phyloP scores from a whole-genome alignment of 306 rosid genomes.

The Vigna trinervia region DNA sequence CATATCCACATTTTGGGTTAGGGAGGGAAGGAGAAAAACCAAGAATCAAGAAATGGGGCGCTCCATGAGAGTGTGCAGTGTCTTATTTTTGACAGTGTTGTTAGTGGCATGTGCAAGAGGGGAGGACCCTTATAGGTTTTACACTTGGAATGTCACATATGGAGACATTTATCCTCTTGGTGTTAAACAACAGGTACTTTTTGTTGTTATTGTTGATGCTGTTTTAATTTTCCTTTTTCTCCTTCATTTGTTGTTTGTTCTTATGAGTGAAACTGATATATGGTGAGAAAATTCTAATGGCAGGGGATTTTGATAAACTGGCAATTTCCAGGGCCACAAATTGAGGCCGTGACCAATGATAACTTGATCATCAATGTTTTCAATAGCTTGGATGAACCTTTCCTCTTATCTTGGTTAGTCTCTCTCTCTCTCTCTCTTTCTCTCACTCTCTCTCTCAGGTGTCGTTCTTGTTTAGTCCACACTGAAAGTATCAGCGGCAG shows the following conservation, averaged over 20 bases:
- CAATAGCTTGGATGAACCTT: constrained; percentile 89
- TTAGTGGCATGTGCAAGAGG: constrained; percentile 57
- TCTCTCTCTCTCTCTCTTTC: constrained; percentile 22
- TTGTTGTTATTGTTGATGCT: neutral
- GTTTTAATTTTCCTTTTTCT: neutral
- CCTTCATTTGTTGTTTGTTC: neutral
- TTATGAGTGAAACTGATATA: constrained; percentile 8
- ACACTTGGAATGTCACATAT: constrained; percentile 77
- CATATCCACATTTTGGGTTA: constrained; percentile 15
- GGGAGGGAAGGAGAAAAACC: constrained; percentile 20
- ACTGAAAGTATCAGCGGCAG: neutral
- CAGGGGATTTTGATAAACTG: constrained; percentile 94
- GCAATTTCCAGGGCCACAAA: constrained; percentile 92
- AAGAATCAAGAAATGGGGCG: constrained; percentile 50
- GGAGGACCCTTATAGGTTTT: constrained; percentile 83
- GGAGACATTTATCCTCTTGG: constrained; percentile 95
- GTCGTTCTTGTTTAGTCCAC: neutral
- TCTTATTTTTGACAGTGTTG: constrained; percentile 45
- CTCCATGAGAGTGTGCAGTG: constrained; percentile 39
- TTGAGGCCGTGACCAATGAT: constrained; percentile 82
- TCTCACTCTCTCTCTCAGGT: neutral
- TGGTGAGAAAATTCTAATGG: constrained; percentile 30
- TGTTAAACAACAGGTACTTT: constrained; percentile 70
- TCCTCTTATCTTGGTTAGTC: constrained; percentile 80
- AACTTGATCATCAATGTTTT: constrained; percentile 78